Base-by-base conservation (phyloP, 2,329 filamentous ascomycete species). In the Paradendryphiella salina region DNA sequence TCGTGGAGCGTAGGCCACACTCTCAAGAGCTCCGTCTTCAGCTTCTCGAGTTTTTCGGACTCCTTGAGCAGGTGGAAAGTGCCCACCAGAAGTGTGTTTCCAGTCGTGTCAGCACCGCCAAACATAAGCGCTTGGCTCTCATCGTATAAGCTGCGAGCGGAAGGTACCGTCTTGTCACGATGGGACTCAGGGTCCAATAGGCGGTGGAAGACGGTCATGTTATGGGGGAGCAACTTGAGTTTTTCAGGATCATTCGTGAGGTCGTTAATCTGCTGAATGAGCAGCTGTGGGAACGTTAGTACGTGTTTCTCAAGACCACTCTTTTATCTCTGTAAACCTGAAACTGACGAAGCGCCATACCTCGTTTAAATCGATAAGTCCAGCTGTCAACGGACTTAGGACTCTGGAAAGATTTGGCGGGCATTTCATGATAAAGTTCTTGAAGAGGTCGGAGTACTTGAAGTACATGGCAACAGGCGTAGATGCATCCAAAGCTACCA, bases 51-150 rank as follows among this genome's bases (percentile, higher is more conserved):
- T 13, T 71, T 57, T 0, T 60, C 52, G 0, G 71, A 70, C 1
- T 69, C 53, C 21, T 72, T 62, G 3, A 79, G 62, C 20, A 80
- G 46, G 41, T 78, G 65, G 50, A 71, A 78, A 1, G 68, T 67
- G 0, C 76, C 77, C 7, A 75, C 56, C 65, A 74, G 75, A 6
- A 77, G 54, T 1, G 76, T 69, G 33, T 73, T 75, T 0, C 71
- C 77, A 5, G 73, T 71, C 0, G 77, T 79, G 48, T 80, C 76
- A 10, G 70, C 70, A 11, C 77, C 79, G 6, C 71, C 78, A 54
- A 79, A 79, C 55, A 80, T 67, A 41, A 80, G 65, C 0, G 75
- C 73, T 57, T 75, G 72, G 1, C 72, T 73, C 64, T 80, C 78
- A 14, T 79, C 75, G 36, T 73, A 75, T 3, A 80, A 57, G 36